Evolutionary conservation across 2,329 filamentous ascomycete genomes (phyloP), one percentile per base, ranked within the genome.

Genomic region (Fusarium sp.): DNA sequence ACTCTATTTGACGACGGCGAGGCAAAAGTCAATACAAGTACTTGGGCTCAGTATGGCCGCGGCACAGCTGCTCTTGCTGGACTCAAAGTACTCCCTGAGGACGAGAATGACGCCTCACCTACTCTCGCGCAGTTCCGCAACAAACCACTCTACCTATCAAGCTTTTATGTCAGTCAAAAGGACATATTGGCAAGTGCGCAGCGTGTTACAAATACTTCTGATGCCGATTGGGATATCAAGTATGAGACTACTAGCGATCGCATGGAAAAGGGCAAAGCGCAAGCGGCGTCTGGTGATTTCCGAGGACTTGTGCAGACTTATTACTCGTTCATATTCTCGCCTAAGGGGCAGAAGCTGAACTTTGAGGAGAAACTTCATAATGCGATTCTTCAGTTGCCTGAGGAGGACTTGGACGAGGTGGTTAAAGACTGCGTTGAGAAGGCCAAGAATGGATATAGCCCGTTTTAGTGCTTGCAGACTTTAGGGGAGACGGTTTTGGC

Each of bases 101-200:
- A 56, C 2, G 56, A 35, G 0, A 22, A 49, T 1, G 64, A 62
- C 4, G 7, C 3, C 0, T 48, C 52, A 75, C 39, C 76, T 2
- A 74, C 62, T 0, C 68, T 83, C 1, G 87, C 32, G 71, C 79
- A 46, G 63, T 81, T 70, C 67, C 77, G 20, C 4, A 87, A 89
- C 75, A 81, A 82, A 49, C 65, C 71, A 1, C 72, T 90, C 3
- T 86, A 83, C 68, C 68, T 89, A 13, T 81, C 80, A 9, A 89
- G 85, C 62, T 92, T 90, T 78, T 75, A 79, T 13, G 68, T 89
- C 62, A 87, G 77, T 60, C 90, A 92, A 75, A 81, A 82, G 13
- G 89, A 92, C 11, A 91, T 92, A 80, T 82, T 92, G 54, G 83
- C 85, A 39, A 84, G 83, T n/a, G 76, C 89, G 14, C 82, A 89